phyloP scores from a whole-genome alignment of 257 asterid genomes.

The Coffea canephora region DNA sequence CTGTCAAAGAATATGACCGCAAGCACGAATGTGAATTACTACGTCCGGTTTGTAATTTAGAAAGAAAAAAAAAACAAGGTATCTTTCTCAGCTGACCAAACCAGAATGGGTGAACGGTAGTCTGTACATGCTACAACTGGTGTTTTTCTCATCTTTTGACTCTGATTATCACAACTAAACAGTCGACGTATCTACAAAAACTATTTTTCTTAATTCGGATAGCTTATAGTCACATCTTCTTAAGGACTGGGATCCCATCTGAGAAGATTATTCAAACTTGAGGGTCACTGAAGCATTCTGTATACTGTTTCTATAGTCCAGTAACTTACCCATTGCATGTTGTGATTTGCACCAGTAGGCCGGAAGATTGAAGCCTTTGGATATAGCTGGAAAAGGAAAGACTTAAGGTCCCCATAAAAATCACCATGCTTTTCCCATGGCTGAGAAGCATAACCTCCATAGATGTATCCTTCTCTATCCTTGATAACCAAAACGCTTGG shows the following conservation, averaged over 20 bases:
- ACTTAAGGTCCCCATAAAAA: slow-evolving; percentile 81
- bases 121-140: background rate
- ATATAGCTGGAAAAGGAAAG: slow-evolving; percentile 75
- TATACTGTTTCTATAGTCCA: background rate
- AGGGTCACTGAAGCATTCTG: background rate
- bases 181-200: background rate
- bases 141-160: background rate
- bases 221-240: background rate
- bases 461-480: slow-evolving; percentile 77
- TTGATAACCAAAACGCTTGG: slow-evolving; percentile 74
- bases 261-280: background rate
- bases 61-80: background rate
- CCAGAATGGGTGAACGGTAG: background rate
- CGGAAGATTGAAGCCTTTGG: slow-evolving; percentile 79
- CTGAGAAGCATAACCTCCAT: slow-evolving; percentile 96
- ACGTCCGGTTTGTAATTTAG: background rate
- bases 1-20: background rate
- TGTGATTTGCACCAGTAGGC: slow-evolving; percentile 87
- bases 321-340: slow-evolving; percentile 80
- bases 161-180: background rate
- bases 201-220: background rate
- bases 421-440: slow-evolving; percentile 92
- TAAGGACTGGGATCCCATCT: background rate
- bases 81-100: background rate
- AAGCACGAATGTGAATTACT: background rate